Base-by-base conservation (phyloP, 2,329 filamentous ascomycete species). In the Huntiella abstrusa region DNA sequence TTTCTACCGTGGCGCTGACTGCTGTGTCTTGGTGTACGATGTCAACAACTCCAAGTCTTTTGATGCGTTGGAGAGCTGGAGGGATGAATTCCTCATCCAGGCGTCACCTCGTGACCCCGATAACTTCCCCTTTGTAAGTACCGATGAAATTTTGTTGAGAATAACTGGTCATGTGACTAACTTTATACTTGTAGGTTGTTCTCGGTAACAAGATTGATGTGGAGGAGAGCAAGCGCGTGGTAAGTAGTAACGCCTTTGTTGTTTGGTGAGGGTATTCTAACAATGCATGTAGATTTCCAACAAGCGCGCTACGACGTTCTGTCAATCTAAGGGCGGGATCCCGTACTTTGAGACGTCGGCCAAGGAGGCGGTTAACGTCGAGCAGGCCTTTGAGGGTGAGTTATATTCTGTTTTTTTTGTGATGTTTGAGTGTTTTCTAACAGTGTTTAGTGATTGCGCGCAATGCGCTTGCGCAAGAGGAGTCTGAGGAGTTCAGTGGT, bases 41-140 rank as follows among this genome's bases (percentile, higher is more conserved):
- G 88, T 98, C 64, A 98, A 98, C 69, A 96, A 95, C 63, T 83
- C 87, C 52, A 98, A 98, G 75, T 94, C 86, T 62, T 98, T 98
- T 63, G 91, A 98, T 62, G 92, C 88, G 11, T 75, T 98, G 50
- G 91, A 98, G 62, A 94, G 86, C 65, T 98, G 91, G 91, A 75
- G 91, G 58, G 91, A 98, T 60, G 91, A 98, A 63, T 98, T 98
- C 60, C 65, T 98, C 55, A 94, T 98, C 55, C 91, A 98, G 65
- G 91, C 91, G 5, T 94, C 85, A 54, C 91, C 91, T 4, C 79
- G 92, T 59, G 91, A 98, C 56, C 91, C 91, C 1, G 87, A 95
- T 61, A 94, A 83, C 63, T 98, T 98, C 62, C 91, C 91, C 43
- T 98, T 98, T 60, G 91, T 95, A 65, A 63, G 81, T 67, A 6